These are phyloP conservation scores for Melaleuca alternifolia DNA, from an alignment of 345 rosid species.

Conservation along the genomic window DNA sequence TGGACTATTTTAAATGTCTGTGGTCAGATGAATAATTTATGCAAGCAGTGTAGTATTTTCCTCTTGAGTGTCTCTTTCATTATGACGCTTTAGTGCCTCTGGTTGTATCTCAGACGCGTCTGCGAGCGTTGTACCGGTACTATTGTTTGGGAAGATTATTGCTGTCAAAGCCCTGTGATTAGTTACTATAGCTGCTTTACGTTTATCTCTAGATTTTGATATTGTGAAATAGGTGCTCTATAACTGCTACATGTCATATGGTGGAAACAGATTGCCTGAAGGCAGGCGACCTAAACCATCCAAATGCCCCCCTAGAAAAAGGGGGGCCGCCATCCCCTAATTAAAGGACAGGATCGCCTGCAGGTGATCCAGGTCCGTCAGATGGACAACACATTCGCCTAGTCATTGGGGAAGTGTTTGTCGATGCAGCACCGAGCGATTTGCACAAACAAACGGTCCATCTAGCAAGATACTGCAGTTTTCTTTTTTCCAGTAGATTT, in stretches of 20 bases:
- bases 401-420: neutral
- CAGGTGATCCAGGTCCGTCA: too few relatives aligned
- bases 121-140: neutral
- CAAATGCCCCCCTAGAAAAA: too few relatives aligned
- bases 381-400: neutral
- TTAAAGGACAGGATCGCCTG: too few relatives aligned
- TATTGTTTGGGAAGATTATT: neutral
- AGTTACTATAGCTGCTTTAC: neutral
- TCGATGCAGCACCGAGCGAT: neutral
- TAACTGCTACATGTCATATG: neutral
- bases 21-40: too few relatives aligned
- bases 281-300: too few relatives aligned
- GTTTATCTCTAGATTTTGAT: neutral
- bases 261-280: too few relatives aligned
- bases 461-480: neutral
- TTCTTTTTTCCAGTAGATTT: neutral
- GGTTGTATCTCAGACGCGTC: neutral
- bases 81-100: too few relatives aligned
- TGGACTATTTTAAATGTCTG: too few relatives aligned
- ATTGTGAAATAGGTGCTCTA: neutral
- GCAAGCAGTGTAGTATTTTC: too few relatives aligned
- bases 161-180: neutral
- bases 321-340: too few relatives aligned
- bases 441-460: neutral
- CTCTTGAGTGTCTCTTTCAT: too few relatives aligned